Evolutionary conservation across 805 yeast genomes (phyloP), one percentile per base, ranked within the genome.

Genomic region (Candida vaughaniae): DNA sequence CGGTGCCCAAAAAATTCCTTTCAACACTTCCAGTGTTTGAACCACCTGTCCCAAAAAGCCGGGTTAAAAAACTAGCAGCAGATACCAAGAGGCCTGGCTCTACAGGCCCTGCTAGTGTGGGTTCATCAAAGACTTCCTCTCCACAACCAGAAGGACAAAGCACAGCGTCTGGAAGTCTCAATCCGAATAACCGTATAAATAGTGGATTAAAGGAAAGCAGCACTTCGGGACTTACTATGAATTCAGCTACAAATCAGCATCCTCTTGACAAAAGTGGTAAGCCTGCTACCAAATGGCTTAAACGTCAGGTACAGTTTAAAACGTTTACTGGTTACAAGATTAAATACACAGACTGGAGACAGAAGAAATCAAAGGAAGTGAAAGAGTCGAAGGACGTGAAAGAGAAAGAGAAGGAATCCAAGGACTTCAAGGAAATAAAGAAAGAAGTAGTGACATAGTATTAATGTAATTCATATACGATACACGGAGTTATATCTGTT

Each of bases 251-350:
- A 12, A 52, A 51, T 29, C 43, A 42, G 10, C 61, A 56, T 35
- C 40, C 49, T 0, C 53, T 67, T 31, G 71, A 66, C 41, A 62
- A 57, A 35, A 52, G 64, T 9, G 71, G 71, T 6, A 53, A 44
- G 32, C 67, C 69, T 17, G 44, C 47, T 12, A 53, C 42, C 34
- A 56, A 46, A 39, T 68, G 72, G 72, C 51, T 45, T 18, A 65
- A 66, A 42, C 51, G 51, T 16, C 54, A 64, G 2, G 38, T 56
- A 8, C 53, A 55, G 36, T 65, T 67, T 49, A 68, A 68, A 57
- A 64, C 73, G 1, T 68, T 68, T 47, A 62, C 64, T 30, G 74
- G 74, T 9, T 68, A 62, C 50, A 66, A 65, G 45, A 56, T 65
- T 9, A 52, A 52, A 31, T 53, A 60, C 37, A 41, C 42, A 1